Percentiles rank a stretch among this genome's conserved stretches.
These are phyloP conservation scores for Triticum timopheevii DNA, from an alignment of 176 grass and related monocot species.

Conservation along the genomic window DNA sequence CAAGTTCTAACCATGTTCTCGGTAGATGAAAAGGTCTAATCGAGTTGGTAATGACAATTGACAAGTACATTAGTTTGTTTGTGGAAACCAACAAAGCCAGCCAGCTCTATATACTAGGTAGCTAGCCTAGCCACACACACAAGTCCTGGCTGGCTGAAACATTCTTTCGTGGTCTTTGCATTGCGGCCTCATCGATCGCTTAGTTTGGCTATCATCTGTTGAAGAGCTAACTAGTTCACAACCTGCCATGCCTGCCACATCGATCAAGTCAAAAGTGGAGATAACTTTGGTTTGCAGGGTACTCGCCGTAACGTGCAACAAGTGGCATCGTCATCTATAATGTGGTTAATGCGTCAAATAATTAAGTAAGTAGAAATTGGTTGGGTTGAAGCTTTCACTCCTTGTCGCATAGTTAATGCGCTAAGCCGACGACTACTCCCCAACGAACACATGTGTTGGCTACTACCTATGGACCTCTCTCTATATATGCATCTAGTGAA, in stretches of 20 bases:
- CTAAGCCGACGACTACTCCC: not conserved
- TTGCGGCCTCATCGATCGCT: not conserved
- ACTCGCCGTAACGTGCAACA: not conserved
- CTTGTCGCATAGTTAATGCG: not conserved
- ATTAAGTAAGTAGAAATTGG: not conserved
- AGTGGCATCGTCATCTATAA: not conserved
- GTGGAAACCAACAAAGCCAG: not conserved
- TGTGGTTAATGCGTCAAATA: not conserved
- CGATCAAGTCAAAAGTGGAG: not conserved
- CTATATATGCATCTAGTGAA: not conserved
- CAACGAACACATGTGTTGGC: not conserved
- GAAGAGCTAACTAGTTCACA: not conserved
- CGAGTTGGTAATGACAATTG: not conserved
- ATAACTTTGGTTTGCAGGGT: not conserved
- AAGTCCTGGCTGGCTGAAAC: not conserved
- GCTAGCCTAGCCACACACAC: not conserved
- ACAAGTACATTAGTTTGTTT: not conserved
- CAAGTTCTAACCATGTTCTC: not conserved
- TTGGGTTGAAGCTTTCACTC: not conserved
- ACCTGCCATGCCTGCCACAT: not conserved
- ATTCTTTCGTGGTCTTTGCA: not conserved
- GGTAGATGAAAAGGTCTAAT: not conserved
- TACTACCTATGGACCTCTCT: not conserved
- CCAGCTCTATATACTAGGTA: not conserved
- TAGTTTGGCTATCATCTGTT: not conserved